These are phyloP conservation scores for Nepenthes gracilis DNA, from an alignment of 148 eudicot species.

Conservation along the genomic window DNA sequence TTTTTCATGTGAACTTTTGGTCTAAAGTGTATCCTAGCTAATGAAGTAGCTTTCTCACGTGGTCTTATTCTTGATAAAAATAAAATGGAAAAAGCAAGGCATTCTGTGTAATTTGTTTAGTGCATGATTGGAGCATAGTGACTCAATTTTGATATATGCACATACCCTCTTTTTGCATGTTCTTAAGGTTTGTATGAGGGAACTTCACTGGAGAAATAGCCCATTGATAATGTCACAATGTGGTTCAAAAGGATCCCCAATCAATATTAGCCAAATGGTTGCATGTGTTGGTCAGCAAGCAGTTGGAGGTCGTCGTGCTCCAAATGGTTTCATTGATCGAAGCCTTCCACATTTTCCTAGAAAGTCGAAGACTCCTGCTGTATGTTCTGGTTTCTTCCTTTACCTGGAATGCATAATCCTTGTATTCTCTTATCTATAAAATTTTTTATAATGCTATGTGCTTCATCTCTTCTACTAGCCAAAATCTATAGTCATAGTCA, in stretches of 20 bases:
- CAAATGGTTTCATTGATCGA: conserved; percentile 86
- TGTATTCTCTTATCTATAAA: no score
- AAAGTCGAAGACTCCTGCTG: conserved; percentile 62
- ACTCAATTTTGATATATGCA: neutral
- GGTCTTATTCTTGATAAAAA: no score
- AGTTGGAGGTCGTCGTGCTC: conserved; percentile 91
- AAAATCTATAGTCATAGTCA: no score
- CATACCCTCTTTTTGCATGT: neutral
- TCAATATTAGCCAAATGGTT: conserved; percentile 97
- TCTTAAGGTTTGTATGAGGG: conserved; percentile 63
- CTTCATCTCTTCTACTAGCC: no score
- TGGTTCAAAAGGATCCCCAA: conserved; percentile 95
- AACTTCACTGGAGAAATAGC: conserved; percentile 89
- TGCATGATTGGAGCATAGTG: neutral
- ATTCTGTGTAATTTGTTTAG: no score
- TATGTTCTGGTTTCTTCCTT: conserved; percentile 21
- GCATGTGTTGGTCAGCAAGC: conserved; percentile 99
- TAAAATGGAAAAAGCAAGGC: no score
- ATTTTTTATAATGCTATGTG: no score
- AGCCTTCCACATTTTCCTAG: conserved; percentile 84
- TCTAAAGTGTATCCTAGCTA: no score
- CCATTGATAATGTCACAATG: conserved; percentile 93
- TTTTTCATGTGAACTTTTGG: no score
- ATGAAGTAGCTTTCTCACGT: no score
- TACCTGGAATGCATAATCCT: no score